phyloP scores from a whole-genome alignment of 495 filamentous ascomycete genomes.

The Lophiotrema nucula region DNA sequence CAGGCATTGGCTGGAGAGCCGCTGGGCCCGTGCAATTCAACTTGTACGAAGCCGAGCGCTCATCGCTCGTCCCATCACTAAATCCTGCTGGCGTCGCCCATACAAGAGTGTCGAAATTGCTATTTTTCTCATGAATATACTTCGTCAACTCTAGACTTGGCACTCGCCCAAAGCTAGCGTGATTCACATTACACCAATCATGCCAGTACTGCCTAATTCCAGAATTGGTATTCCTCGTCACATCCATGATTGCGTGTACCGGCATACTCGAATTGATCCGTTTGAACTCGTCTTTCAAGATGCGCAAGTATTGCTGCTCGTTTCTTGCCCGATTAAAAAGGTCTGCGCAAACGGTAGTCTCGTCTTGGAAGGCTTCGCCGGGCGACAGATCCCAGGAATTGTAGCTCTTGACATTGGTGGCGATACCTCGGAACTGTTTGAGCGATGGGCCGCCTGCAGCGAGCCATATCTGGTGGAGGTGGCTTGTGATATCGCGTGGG shows the following conservation, averaged over 20 bases:
- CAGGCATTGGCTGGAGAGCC: constrained; percentile 15
- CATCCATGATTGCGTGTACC: constrained; percentile 10
- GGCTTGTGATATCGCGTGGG: constrained; percentile 2
- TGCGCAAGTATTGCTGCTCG: constrained; percentile 5
- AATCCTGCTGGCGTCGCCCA: constrained; percentile 12
- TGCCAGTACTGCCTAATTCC: constrained; percentile 8
- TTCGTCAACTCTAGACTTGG: too few relatives aligned
- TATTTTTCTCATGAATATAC: neutral
- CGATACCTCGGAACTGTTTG: constrained; percentile 14
- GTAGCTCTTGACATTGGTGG: constrained; percentile 10
- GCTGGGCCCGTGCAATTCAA: neutral
- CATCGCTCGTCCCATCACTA: constrained; percentile 23
- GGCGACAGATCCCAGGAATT: constrained; percentile 12
- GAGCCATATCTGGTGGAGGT: neutral
- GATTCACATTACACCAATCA: constrained; percentile 21
- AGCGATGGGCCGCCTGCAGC: constrained; percentile 7
- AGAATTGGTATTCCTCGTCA: neutral
- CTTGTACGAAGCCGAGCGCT: neutral
- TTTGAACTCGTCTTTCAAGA: neutral
- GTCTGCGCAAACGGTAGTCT: neutral
- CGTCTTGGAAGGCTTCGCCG: constrained; percentile 3
- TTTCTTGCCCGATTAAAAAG: constrained; percentile 5
- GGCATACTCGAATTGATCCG: constrained; percentile 10
- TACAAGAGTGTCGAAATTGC: constrained; percentile 10
- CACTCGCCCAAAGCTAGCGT: neutral